phyloP scores from a whole-genome alignment of 495 filamentous ascomycete species.

The Annulohypoxylon maeteangense region DNA sequence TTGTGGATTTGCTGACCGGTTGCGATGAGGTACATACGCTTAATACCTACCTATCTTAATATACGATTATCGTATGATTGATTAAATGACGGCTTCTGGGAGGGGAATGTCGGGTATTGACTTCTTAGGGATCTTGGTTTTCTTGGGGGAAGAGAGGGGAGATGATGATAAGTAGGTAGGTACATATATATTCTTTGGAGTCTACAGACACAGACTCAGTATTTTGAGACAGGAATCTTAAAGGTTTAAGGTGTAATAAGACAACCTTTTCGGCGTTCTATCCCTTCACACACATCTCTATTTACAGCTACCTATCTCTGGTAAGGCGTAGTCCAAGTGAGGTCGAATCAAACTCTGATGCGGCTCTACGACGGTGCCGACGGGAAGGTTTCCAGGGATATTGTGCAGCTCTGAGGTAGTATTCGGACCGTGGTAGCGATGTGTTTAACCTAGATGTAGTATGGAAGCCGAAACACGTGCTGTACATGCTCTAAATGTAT shows the following conservation, averaged over 20 bases:
- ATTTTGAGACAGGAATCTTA: background rate
- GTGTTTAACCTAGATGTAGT: too few relatives aligned
- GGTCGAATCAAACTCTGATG: background rate
- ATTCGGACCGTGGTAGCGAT: too few relatives aligned
- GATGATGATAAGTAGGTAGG: too few relatives aligned
- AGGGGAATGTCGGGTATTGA: background rate
- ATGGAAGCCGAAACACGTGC: too few relatives aligned
- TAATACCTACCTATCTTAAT: too few relatives aligned
- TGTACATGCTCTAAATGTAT: too few relatives aligned
- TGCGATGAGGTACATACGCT: too few relatives aligned
- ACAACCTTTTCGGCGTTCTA: constrained; percentile 1
- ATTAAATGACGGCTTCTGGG: background rate
- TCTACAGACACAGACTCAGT: background rate
- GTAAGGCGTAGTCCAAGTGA: background rate
- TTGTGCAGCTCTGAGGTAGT: too few relatives aligned
- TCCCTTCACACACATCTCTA: background rate
- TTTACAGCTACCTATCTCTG: background rate
- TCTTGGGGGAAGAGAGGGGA: background rate
- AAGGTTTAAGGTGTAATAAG: background rate
- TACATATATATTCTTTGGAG: background rate
- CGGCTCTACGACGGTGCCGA: background rate
- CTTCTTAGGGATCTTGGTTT: background rate
- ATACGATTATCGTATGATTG: background rate
- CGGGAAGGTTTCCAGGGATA: background rate
- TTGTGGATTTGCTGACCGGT: background rate